Conservation (phyloP, 495 filamentous ascomycete genomes). For the Aspergillus avenaceus region DNA sequence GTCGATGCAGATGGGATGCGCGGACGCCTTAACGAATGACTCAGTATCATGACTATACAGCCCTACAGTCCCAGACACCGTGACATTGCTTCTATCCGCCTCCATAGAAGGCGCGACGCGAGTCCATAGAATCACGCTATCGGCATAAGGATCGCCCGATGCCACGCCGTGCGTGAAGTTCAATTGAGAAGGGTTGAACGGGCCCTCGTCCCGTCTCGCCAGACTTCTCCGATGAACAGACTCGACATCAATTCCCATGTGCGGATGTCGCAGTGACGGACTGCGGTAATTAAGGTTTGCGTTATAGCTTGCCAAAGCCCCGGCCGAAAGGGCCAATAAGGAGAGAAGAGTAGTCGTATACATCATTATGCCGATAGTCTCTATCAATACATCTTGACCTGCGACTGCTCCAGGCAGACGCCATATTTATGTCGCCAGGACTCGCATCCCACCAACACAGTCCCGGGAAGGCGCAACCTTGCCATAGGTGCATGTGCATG, state of each 20-base stretch:
- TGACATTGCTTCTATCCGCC: slow-evolving; percentile 52
- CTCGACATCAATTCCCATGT: slow-evolving; percentile 50
- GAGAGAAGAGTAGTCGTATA: slow-evolving; percentile 4
- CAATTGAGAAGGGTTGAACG: slow-evolving; percentile 42
- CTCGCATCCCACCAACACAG: neutral
- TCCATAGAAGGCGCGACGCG: slow-evolving; percentile 50
- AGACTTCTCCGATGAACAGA: slow-evolving; percentile 26
- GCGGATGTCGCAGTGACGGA: slow-evolving; percentile 55
- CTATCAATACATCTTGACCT: neutral
- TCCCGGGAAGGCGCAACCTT: neutral
- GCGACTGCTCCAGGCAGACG: neutral
- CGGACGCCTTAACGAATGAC: slow-evolving; percentile 13
- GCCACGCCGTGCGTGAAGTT: slow-evolving; percentile 68
- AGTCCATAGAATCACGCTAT: slow-evolving; percentile 66
- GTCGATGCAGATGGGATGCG: slow-evolving; percentile 48
- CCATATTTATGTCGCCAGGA: neutral
- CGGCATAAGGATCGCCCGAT: slow-evolving; percentile 63
- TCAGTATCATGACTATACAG: slow-evolving; percentile 56
- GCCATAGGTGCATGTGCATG: too few species aligned
- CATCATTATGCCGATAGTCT: neutral
- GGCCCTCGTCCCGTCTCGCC: slow-evolving; percentile 24
- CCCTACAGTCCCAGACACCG: slow-evolving; percentile 49
- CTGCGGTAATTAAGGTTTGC: slow-evolving; percentile 56
- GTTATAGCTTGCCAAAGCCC: slow-evolving; percentile 22
- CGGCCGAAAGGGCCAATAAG: slow-evolving; percentile 9